Base-by-base conservation (phyloP, 345 rosid species). In the Ricinus communis region DNA sequence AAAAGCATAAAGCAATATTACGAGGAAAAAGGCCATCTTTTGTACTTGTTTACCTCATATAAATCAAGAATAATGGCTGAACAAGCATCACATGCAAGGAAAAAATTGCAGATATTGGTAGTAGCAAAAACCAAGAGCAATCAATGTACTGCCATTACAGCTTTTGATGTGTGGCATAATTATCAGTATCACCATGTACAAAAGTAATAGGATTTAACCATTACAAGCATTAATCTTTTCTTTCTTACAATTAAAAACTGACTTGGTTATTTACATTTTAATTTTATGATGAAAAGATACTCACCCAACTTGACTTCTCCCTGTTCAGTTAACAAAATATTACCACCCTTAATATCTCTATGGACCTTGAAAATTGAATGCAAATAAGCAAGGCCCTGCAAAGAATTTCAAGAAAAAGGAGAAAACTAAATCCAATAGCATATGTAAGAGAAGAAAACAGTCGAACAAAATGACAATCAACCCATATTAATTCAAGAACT, bases 281-380 rank as follows among this genome's bases (percentile, higher is more conserved):
- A 62, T 27, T 16, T 11, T 57, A 38, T 30, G n/a, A 45, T 38
- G 45, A 71, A 65, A 55, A 40, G 38, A 11, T 78, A 85, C 99
- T 87, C 79, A 95, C 99, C 99, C 82, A 95, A 80, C 80, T 95
- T 95, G 85, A 95, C 98, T 79, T 95, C 99, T 78, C 98, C 99
- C 83, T 95, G 97, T 70, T 95, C 98, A 10, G 99, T 92, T 80
- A 95, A 86, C 85, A 95, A 87, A 82, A 95, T 88, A 86, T 95
- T 95, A 71, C 99, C 98, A 74, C 99, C 97, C 73, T 92, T 95
- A 66, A 92, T 95, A 82, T 95, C 99, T 86, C 99, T 86, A 74
- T 95, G 99, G 66, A 95, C 99, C 84, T 95, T 95, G 83, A 82
- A 95, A 82, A 95, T 95, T 65, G 96, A 86, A 79, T 95, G 99